Evolutionary conservation across 352 stramenopile species (phyloP).

Genomic region (Phytophthora uliginosa): DNA sequence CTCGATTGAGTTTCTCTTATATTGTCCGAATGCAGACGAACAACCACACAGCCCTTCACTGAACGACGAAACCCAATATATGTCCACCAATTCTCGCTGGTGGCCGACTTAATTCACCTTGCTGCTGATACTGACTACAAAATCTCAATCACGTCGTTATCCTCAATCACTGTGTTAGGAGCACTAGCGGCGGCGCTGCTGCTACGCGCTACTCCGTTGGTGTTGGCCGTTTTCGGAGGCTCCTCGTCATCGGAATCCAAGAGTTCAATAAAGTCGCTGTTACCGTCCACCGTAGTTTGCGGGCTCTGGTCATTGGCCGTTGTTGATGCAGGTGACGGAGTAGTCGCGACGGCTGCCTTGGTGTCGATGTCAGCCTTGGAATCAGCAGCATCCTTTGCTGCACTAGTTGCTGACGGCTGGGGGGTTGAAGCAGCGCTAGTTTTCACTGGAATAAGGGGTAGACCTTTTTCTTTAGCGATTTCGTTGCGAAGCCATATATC

Average conservation of each 20-base stretch:
- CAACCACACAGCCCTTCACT: background rate
- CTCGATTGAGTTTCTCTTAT: constrained; percentile 20
- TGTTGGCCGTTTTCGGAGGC: constrained; percentile 15
- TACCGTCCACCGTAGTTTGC: constrained; percentile 46
- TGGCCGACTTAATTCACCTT: constrained; percentile 14
- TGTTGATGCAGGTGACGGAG: constrained; percentile 11
- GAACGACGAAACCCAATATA: constrained; percentile 34
- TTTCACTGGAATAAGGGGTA: constrained; percentile 18
- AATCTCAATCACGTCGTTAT: constrained; percentile 52
- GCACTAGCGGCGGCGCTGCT: background rate
- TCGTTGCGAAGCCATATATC: constrained; percentile 79
- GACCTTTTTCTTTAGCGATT: constrained; percentile 69
- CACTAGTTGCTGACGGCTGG: background rate
- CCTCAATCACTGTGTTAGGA: constrained; percentile 13
- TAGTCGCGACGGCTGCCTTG: constrained; percentile 6
- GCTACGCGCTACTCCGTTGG: constrained; percentile 6
- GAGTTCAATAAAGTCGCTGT: constrained; percentile 66
- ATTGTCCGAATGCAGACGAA: background rate
- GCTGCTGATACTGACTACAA: constrained; percentile 38
- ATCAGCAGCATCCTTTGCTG: constrained; percentile 1
- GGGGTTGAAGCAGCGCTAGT: background rate
- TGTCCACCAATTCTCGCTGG: constrained; percentile 14
- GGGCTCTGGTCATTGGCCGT: constrained; percentile 24
- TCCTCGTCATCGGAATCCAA: constrained; percentile 65
- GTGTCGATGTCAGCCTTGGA: constrained; percentile 16